Conservation (phyloP, 441 rosid species). For the Pelargonium exstipulatum region DNA sequence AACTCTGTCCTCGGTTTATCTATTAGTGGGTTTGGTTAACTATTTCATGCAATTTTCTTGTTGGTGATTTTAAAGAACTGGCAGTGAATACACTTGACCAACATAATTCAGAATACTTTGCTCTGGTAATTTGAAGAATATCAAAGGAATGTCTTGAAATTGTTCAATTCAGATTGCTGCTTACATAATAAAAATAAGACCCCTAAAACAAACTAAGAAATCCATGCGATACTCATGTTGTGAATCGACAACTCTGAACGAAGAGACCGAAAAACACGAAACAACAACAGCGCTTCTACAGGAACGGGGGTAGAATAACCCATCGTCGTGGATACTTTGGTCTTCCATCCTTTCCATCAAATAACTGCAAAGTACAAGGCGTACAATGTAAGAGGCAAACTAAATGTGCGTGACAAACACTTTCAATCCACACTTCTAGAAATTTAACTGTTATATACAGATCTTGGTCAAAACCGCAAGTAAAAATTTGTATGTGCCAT, state of each 20-base stretch:
- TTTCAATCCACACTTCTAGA: neutral
- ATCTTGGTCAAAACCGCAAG: neutral
- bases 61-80: neutral
- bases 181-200: too few relatives aligned
- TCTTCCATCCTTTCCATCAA: conserved; percentile 32
- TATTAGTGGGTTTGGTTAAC: neutral
- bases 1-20: neutral
- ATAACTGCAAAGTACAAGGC: conserved; percentile 21
- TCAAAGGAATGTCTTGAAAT: too few relatives aligned
- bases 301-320: conserved; percentile 32
- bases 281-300: conserved; percentile 7
- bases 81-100: neutral
- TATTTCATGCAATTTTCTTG: neutral
- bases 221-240: neutral
- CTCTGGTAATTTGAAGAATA: too few relatives aligned
- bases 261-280: too few relatives aligned
- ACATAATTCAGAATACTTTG: neutral
- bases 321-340: conserved; percentile 29
- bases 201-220: neutral
- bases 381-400: neutral
- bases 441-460: neutral
- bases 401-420: neutral
- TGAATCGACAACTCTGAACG: too few relatives aligned
- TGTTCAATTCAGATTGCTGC: too few relatives aligned
- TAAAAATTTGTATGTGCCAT: neutral